Evolutionary conservation across 2,329 filamentous ascomycete genomes (phyloP).

Genomic region (Hymenoscyphus albidus): DNA sequence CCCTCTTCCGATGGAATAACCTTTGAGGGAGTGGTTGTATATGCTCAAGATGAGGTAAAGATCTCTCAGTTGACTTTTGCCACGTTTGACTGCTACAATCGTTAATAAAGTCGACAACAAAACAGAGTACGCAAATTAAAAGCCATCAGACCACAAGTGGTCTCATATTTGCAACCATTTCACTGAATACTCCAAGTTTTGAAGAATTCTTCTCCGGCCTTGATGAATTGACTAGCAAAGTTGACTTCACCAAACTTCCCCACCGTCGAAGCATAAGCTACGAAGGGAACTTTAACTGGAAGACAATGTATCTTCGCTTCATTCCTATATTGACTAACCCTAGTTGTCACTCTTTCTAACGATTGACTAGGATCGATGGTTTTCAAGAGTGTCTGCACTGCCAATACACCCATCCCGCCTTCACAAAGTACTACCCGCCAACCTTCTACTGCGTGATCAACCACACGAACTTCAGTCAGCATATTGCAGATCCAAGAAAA

Average conservation of each 20-base stretch:
- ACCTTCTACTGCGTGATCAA: constrained; percentile 53
- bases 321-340: not conserved
- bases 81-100: not conserved
- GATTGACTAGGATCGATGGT: constrained; percentile 45
- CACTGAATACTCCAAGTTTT: constrained; percentile 45
- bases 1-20: constrained; percentile 21
- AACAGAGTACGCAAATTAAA: constrained; percentile 30
- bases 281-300: constrained; percentile 55
- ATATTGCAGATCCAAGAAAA: constrained; percentile 51
- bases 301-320: constrained; percentile 44
- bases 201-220: constrained; percentile 51
- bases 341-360: no score
- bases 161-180: constrained; percentile 49
- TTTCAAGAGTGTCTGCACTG: constrained; percentile 58
- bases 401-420: constrained; percentile 55
- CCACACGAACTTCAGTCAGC: constrained; percentile 52
- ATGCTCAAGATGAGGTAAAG: constrained; percentile 26
- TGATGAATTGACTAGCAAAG: constrained; percentile 44
- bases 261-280: constrained; percentile 52
- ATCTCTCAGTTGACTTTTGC: not conserved
- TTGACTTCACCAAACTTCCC: constrained; percentile 52
- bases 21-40: constrained; percentile 40
- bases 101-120: not conserved
- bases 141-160: constrained; percentile 46
- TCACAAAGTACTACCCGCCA: constrained; percentile 51